phyloP scores from a whole-genome alignment of 2,329 filamentous ascomycete genomes.

The Plenodomus tracheiphilus region DNA sequence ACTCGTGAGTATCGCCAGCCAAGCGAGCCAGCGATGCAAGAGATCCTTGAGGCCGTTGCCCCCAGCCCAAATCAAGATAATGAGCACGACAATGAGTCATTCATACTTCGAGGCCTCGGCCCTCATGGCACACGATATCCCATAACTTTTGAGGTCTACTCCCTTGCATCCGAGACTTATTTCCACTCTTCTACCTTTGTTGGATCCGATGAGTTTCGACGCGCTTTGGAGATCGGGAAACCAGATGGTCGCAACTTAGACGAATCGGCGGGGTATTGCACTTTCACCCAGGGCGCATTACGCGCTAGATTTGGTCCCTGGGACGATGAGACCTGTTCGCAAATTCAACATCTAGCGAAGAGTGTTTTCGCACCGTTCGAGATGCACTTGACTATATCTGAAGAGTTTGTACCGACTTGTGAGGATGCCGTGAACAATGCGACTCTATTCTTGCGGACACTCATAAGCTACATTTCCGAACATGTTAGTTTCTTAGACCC shows the following conservation, averaged over 20 bases:
- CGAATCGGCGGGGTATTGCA: conserved; percentile 41
- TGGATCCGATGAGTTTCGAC: conserved; percentile 58
- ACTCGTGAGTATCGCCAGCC: conserved; percentile 52
- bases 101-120: conserved; percentile 48
- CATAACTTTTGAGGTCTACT: conserved; percentile 56
- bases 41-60: conserved; percentile 12
- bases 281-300: conserved; percentile 42
- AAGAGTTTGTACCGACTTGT: not conserved
- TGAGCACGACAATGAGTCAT: conserved; percentile 5
- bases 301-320: conserved; percentile 56
- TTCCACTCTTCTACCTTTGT: conserved; percentile 62
- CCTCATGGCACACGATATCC: conserved; percentile 56
- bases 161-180: conserved; percentile 56
- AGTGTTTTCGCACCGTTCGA: conserved; percentile 9
- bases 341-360: conserved; percentile 16
- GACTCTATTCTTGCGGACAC: conserved; percentile 45
- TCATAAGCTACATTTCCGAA: conserved; percentile 55
- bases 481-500: conserved; percentile 58
- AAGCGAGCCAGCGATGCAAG: conserved; percentile 36
- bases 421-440: conserved; percentile 9
- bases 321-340: conserved; percentile 58
- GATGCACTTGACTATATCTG: not conserved
- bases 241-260: conserved; percentile 48
- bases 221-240: conserved; percentile 41
- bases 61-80: conserved; percentile 3